These are phyloP conservation scores for Clarireedia sp. DNA, from an alignment of 2,329 filamentous ascomycete genomes.

Conservation along the genomic window DNA sequence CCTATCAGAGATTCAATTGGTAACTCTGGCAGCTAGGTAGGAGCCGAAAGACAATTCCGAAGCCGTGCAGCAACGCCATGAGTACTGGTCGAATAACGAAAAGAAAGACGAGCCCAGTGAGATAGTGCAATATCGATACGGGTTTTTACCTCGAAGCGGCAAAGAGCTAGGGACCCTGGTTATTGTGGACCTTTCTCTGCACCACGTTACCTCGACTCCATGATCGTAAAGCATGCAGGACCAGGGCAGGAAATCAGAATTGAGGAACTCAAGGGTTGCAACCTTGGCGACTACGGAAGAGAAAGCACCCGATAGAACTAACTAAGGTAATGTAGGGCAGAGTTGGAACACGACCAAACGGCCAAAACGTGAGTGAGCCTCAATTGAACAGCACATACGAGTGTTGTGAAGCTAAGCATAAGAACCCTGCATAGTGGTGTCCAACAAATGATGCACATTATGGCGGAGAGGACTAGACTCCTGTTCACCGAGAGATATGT, in stretches of 20 bases:
- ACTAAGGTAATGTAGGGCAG: background rate
- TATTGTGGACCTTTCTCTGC: background rate
- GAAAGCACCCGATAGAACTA: background rate
- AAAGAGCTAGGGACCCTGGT: slow-evolving; percentile 24
- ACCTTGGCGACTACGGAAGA: background rate
- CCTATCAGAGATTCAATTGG: slow-evolving; percentile 2
- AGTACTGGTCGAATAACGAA: slow-evolving; percentile 12
- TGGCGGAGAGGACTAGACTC: background rate
- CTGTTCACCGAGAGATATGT: background rate
- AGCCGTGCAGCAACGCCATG: slow-evolving; percentile 12
- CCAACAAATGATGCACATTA: background rate
- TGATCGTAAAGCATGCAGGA: slow-evolving; percentile 1
- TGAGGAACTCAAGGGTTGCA: background rate
- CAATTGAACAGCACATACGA: slow-evolving; percentile 3
- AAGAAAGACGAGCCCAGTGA: slow-evolving; percentile 8
- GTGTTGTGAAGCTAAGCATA: background rate
- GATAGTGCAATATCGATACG: slow-evolving; percentile 2
- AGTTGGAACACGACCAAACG: background rate
- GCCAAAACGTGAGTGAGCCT: slow-evolving; percentile 3
- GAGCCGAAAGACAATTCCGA: slow-evolving; percentile 11
- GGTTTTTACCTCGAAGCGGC: slow-evolving; percentile 15
- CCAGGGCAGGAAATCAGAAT: background rate
- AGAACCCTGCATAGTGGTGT: background rate
- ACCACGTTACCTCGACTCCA: slow-evolving; percentile 7
- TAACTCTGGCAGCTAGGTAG: background rate